These are phyloP conservation scores for Debaryomyces sp. DNA, from an alignment of 1,139 yeast genomes.

Conservation along the genomic window DNA sequence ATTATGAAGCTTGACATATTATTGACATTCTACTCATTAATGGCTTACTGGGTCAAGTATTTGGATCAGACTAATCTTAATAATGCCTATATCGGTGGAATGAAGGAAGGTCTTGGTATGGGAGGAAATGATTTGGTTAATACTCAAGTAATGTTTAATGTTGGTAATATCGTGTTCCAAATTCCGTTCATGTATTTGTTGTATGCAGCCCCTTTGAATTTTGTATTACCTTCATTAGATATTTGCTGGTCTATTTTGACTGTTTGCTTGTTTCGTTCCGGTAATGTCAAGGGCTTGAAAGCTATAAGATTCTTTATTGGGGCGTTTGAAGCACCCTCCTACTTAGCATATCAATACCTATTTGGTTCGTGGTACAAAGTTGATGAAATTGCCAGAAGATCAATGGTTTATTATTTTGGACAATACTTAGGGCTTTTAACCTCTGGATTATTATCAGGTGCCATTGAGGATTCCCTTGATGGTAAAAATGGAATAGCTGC, in stretches of 20 bases:
- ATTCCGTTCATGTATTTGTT: constrained; percentile 49
- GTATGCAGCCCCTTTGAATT: constrained; percentile 54
- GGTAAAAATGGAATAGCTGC: constrained; percentile 55
- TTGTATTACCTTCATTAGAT: constrained; percentile 60
- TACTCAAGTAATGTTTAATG: constrained; percentile 58
- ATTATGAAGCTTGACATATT: constrained; percentile 64
- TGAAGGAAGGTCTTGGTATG: constrained; percentile 61
- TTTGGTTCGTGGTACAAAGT: constrained; percentile 62
- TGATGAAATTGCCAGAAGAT: constrained; percentile 59
- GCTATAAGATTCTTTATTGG: constrained; percentile 65
- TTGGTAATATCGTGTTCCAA: constrained; percentile 63
- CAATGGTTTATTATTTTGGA: constrained; percentile 62
- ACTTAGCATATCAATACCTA: constrained; percentile 60
- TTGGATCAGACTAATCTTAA: constrained; percentile 62
- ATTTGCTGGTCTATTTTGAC: constrained; percentile 70
- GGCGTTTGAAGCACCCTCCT: constrained; percentile 62
- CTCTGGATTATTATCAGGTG: constrained; percentile 66
- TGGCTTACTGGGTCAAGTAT: constrained; percentile 73
- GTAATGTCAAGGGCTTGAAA: constrained; percentile 50
- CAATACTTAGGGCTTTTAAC: constrained; percentile 64
- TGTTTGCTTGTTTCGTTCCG: constrained; percentile 51
- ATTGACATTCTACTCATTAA: constrained; percentile 59
- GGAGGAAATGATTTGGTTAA: constrained; percentile 67
- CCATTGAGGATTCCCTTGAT: constrained; percentile 50
- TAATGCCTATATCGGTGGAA: constrained; percentile 71